These are phyloP conservation scores for Annulohypoxylon stygium DNA, from an alignment of 495 filamentous ascomycete species.

Conservation along the genomic window DNA sequence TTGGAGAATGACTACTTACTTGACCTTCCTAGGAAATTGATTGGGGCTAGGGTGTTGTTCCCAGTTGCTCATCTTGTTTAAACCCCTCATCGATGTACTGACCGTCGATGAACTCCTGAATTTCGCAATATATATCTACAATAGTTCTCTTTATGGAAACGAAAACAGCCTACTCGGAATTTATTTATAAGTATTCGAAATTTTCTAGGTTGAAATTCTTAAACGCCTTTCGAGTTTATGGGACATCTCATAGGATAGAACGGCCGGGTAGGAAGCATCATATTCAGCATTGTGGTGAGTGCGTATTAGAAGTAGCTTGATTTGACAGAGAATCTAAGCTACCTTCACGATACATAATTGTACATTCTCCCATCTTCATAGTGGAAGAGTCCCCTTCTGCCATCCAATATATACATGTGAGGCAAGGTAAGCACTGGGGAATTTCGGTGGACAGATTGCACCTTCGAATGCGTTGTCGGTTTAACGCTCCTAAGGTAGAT, in stretches of 20 bases:
- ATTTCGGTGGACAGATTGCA: background rate
- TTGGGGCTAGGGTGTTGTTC: no score
- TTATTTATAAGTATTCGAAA: no score
- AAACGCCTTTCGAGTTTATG: no score
- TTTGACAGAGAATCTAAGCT: background rate
- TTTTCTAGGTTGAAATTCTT: background rate
- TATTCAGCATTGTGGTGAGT: no score
- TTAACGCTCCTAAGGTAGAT: background rate
- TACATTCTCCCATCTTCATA: conserved; percentile 24
- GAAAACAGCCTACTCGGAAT: no score
- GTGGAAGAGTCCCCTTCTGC: conserved; percentile 1
- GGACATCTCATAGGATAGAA: no score
- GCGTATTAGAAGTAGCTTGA: background rate
- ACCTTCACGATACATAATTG: background rate
- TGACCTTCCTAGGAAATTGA: no score
- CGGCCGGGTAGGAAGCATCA: no score
- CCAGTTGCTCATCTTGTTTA: background rate
- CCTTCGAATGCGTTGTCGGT: background rate
- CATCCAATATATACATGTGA: conserved; percentile 31
- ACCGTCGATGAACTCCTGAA: background rate
- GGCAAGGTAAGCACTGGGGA: background rate
- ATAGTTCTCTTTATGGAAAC: background rate
- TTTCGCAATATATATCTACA: background rate
- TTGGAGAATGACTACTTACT: no score
- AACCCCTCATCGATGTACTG: background rate